Percentiles rank a stretch among this genome's conserved stretches.
These are phyloP conservation scores for Hibiscus mutabilis DNA, from an alignment of 345 rosid genomes.

Conservation along the genomic window DNA sequence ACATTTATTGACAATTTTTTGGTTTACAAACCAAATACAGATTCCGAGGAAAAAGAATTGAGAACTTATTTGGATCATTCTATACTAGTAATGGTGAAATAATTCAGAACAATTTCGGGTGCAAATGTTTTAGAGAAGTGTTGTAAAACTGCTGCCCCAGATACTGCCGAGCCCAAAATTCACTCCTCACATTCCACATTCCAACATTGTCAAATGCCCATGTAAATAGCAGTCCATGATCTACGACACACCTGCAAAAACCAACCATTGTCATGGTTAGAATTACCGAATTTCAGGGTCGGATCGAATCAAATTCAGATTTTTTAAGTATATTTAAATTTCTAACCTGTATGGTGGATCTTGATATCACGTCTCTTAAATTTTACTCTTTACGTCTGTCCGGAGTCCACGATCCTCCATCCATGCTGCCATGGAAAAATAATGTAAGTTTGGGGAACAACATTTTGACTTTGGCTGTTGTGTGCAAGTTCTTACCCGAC, in stretches of 20 bases:
- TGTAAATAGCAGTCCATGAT: slow-evolving; percentile 82
- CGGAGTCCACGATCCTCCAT: slow-evolving; percentile 63
- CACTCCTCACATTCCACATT: slow-evolving; percentile 92
- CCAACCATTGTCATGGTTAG: not conserved
- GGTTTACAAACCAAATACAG: not conserved
- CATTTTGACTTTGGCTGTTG: not conserved
- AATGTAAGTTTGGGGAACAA: not conserved
- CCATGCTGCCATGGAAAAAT: slow-evolving; percentile 44
- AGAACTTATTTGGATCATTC: slow-evolving; percentile 16
- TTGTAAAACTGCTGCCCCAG: slow-evolving; percentile 75
- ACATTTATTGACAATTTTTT: not conserved
- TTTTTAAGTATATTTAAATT: not conserved
- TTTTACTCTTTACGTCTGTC: slow-evolving; percentile 62
- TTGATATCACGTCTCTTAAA: slow-evolving; percentile 64
- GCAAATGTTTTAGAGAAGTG: not conserved
- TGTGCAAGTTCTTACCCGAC: slow-evolving; percentile 54
- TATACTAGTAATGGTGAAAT: not conserved
- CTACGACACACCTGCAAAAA: slow-evolving; percentile 70
- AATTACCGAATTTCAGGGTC: not conserved
- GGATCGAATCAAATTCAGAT: too few relatives aligned
- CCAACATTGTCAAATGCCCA: slow-evolving; percentile 79
- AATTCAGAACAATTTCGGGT: not conserved
- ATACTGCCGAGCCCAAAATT: slow-evolving; percentile 87
- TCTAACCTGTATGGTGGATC: slow-evolving; percentile 53
- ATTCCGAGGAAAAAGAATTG: slow-evolving; percentile 17